Percentiles rank a stretch among this genome's conserved stretches.
phyloP scores from a whole-genome alignment of 2,329 filamentous ascomycete genomes.

The Trichoderma harzianum region DNA sequence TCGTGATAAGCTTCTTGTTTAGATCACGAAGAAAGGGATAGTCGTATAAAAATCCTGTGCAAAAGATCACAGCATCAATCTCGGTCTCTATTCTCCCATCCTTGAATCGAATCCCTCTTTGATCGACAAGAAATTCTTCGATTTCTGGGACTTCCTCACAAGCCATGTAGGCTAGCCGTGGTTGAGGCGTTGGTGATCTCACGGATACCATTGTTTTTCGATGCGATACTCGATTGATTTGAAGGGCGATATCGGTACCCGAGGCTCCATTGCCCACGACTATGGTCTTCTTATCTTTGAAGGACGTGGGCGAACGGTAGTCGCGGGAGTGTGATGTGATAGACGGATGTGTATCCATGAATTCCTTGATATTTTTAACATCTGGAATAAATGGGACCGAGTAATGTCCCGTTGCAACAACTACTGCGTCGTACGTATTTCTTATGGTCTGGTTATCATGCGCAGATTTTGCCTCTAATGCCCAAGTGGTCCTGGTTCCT shows the following conservation, averaged over 20 bases:
- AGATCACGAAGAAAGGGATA: slow-evolving; percentile 65
- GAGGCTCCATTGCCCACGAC: slow-evolving; percentile 83
- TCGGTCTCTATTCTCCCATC: slow-evolving; percentile 62
- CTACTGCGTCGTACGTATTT: slow-evolving; percentile 67
- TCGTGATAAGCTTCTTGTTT: slow-evolving; percentile 54
- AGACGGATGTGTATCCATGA: slow-evolving; percentile 56
- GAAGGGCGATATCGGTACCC: slow-evolving; percentile 77
- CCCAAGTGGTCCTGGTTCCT: slow-evolving; percentile 53
- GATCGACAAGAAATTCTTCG: slow-evolving; percentile 49
- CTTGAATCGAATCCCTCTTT: slow-evolving; percentile 62
- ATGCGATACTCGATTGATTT: slow-evolving; percentile 62
- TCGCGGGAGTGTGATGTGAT: slow-evolving; percentile 72
- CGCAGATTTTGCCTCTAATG: slow-evolving; percentile 53
- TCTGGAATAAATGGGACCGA: slow-evolving; percentile 64
- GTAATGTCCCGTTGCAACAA: slow-evolving; percentile 75
- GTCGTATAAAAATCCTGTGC: slow-evolving; percentile 84
- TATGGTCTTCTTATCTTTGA: slow-evolving; percentile 67
- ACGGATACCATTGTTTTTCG: slow-evolving; percentile 61
- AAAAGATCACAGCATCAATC: slow-evolving; percentile 77
- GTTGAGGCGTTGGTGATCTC: slow-evolving; percentile 46
- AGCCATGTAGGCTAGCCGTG: slow-evolving; percentile 42
- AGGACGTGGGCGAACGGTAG: slow-evolving; percentile 65
- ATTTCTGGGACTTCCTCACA: slow-evolving; percentile 57
- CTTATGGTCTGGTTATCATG: slow-evolving; percentile 37
- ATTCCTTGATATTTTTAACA: slow-evolving; percentile 57